phyloP scores from a whole-genome alignment of 2,329 filamentous ascomycete species.

The Clonostachys rhizophaga region DNA sequence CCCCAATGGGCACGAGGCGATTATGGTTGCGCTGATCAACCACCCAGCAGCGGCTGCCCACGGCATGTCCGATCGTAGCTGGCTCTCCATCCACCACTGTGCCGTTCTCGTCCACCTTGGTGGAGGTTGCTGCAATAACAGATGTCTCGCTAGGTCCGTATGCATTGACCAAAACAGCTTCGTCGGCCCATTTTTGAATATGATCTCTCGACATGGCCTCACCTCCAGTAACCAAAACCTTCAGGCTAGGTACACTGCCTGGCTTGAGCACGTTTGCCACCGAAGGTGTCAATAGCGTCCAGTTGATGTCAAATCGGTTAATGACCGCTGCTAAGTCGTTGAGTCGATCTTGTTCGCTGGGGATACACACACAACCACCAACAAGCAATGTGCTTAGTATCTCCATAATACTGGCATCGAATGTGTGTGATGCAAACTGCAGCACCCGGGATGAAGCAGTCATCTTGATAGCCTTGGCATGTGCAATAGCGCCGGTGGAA shows the following conservation, averaged over 20 bases:
- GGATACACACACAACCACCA: slow-evolving; percentile 8
- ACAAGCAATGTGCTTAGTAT: slow-evolving; percentile 3
- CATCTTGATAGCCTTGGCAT: slow-evolving; percentile 1
- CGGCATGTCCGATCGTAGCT: slow-evolving; percentile 5
- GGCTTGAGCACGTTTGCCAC: slow-evolving; percentile 5
- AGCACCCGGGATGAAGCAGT: slow-evolving; percentile 1
- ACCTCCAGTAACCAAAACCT: slow-evolving; percentile 9
- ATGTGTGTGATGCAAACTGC: slow-evolving; percentile 8
- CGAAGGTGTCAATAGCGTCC: slow-evolving; percentile 4
- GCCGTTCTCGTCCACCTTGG: slow-evolving; percentile 20
- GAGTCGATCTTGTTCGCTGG: slow-evolving; percentile 7
- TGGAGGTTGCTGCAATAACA: slow-evolving; percentile 13
- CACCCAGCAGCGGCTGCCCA: slow-evolving; percentile 21
- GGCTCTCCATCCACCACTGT: neutral
- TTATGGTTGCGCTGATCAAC: slow-evolving; percentile 22
- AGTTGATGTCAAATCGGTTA: slow-evolving; percentile 6
- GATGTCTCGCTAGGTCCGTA: slow-evolving; percentile 34
- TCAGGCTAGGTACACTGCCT: slow-evolving; percentile 4
- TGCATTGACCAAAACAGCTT: slow-evolving; percentile 27
- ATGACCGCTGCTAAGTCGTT: slow-evolving; percentile 6
- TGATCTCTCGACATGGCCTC: slow-evolving; percentile 24
- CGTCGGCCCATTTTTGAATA: slow-evolving; percentile 7
- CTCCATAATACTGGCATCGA: slow-evolving; percentile 8
- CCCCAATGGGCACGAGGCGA: slow-evolving; percentile 12
- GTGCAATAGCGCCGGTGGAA: slow-evolving; percentile 8